phyloP scores from a whole-genome alignment of 192 early-diverging fungal genomes.

The Umbelopsis vinacea region DNA sequence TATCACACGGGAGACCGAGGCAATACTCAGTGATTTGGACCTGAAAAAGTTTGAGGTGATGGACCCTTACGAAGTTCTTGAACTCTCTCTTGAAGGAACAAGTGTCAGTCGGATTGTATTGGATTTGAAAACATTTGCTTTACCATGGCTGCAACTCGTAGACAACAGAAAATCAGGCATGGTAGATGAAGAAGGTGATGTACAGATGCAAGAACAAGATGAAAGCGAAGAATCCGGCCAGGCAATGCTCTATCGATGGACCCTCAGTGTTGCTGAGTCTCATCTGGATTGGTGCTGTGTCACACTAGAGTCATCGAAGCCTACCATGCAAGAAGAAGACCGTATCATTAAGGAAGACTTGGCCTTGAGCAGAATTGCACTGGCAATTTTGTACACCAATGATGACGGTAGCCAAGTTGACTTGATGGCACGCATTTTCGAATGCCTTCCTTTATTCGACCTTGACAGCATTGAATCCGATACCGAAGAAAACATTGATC shows the following conservation, averaged over 20 bases:
- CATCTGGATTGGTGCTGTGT: conserved; percentile 51
- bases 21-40: conserved; percentile 9
- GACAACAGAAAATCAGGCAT: conserved; percentile 12
- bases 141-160: conserved; percentile 46
- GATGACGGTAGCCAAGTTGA: conserved; percentile 45
- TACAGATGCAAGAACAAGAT: conserved; percentile 23
- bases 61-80: conserved; percentile 31
- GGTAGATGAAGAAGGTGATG: not conserved
- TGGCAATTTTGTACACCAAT: conserved; percentile 55
- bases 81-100: conserved; percentile 34
- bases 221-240: conserved; percentile 34
- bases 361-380: conserved; percentile 52
- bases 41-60: conserved; percentile 29
- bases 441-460: conserved; percentile 57
- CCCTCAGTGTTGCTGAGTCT: conserved; percentile 41
- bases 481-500: conserved; percentile 4
- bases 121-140: conserved; percentile 49
- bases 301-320: conserved; percentile 56
- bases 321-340: conserved; percentile 47
- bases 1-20: not conserved
- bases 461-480: not conserved
- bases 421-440: conserved; percentile 55
- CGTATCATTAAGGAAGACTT: conserved; percentile 56
- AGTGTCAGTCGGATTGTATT: conserved; percentile 46
- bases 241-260: conserved; percentile 52